A percentile compares a stretch with the other conserved stretches of the same genome.
Conservation (phyloP, 1,139 yeast genomes). For the Blastobotrys proliferans region DNA sequence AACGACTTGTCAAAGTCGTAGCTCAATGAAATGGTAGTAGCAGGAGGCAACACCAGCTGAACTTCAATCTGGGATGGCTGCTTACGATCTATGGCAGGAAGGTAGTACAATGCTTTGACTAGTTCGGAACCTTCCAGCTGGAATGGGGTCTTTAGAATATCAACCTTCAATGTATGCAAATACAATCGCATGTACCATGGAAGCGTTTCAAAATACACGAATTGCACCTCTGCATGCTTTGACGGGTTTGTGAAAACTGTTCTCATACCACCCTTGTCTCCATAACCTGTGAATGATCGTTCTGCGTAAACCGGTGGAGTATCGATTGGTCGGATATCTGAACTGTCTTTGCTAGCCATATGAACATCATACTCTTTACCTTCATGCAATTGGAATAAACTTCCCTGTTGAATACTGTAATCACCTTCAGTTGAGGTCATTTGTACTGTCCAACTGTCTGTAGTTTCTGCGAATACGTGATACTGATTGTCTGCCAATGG, state of each 20-base stretch:
- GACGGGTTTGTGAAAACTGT: slow-evolving; percentile 69
- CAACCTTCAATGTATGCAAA: slow-evolving; percentile 54
- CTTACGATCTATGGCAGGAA: slow-evolving; percentile 74
- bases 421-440: slow-evolving; percentile 1
- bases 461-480: slow-evolving; percentile 30
- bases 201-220: slow-evolving; percentile 71
- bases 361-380: neutral
- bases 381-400: slow-evolving; percentile 2
- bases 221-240: slow-evolving; percentile 39
- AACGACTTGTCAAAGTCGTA: slow-evolving; percentile 86
- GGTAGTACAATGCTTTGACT: slow-evolving; percentile 55
- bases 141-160: neutral
- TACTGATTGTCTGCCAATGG: slow-evolving; percentile 37
- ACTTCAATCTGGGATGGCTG: slow-evolving; percentile 85
- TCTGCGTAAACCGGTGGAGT: slow-evolving; percentile 70
- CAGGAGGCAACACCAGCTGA: slow-evolving; percentile 58
- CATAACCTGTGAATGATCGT: slow-evolving; percentile 85
- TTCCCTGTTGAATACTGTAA: slow-evolving; percentile 6
- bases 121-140: too few relatives aligned
- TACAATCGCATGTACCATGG: slow-evolving; percentile 95
- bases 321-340: slow-evolving; percentile 35
- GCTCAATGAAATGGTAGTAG: slow-evolving; percentile 56
- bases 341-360: slow-evolving; percentile 20
- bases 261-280: slow-evolving; percentile 87
- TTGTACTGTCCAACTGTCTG: slow-evolving; percentile 27